Percentiles rank a stretch among this genome's conserved stretches.
Evolutionary conservation across 176 grass and related monocot genomes (phyloP).

Genomic region (Alloteropsis semialata): DNA sequence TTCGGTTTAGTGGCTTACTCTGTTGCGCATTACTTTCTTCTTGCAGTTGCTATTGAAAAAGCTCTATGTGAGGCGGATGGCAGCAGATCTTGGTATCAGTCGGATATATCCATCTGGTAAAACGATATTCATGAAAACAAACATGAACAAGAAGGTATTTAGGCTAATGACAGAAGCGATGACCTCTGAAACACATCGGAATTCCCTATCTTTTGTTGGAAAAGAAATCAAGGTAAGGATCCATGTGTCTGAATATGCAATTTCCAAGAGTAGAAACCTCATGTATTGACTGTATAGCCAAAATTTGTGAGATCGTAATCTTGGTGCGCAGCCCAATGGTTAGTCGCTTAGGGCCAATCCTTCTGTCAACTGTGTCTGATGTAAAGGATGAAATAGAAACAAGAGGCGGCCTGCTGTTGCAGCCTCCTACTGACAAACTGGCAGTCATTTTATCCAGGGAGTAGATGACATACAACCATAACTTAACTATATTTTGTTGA

Average conservation of each 20-base stretch:
- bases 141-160: constrained; percentile 83
- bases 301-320: background rate
- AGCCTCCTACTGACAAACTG: background rate
- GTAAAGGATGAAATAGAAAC: background rate
- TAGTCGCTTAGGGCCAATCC: background rate
- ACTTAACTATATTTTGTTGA: background rate
- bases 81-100: constrained; percentile 84
- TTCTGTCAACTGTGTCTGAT: background rate
- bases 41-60: constrained; percentile 88
- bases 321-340: background rate
- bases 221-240: constrained; percentile 84
- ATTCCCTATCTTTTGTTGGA: constrained; percentile 52
- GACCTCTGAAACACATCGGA: constrained; percentile 65
- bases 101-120: constrained; percentile 75
- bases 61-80: constrained; percentile 88
- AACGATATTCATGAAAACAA: constrained; percentile 70
- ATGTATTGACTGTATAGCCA: background rate
- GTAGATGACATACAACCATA: background rate
- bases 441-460: background rate
- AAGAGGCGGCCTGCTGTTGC: background rate
- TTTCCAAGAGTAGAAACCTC: background rate
- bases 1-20: constrained; percentile 21
- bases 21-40: background rate
- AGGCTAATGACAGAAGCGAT: constrained; percentile 86
- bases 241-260: background rate